A percentile compares a stretch with the other conserved stretches of the same genome.
phyloP scores from a whole-genome alignment of 179 eudicot species.

The Corrigiola litoralis region DNA sequence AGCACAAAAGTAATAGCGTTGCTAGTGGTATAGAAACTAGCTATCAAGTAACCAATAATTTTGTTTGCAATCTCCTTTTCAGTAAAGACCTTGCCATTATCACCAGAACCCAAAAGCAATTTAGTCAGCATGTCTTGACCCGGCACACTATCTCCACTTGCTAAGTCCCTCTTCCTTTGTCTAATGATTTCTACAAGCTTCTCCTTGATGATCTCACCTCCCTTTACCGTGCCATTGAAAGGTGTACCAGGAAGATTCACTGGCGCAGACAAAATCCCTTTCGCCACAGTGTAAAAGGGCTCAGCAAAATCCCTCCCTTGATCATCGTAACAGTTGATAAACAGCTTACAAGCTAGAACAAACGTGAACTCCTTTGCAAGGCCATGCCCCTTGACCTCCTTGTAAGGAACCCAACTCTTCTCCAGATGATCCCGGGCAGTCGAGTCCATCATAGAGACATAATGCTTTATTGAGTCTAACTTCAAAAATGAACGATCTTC shows the following conservation, averaged over 20 bases:
- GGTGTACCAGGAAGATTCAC: conserved; percentile 18
- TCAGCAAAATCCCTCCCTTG: neutral
- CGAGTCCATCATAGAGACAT: conserved; percentile 4
- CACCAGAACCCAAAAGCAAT: conserved; percentile 7
- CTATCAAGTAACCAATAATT: neutral
- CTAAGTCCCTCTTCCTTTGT: neutral
- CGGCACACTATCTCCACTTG: neutral
- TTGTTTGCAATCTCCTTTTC: conserved; percentile 5
- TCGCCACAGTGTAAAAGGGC: conserved; percentile 3
- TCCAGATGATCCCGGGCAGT: conserved; percentile 1
- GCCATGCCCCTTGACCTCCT: conserved; percentile 6
- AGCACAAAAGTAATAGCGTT: neutral
- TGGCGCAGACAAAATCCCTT: conserved; percentile 14
- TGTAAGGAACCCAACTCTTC: neutral
- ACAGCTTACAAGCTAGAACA: conserved; percentile 17
- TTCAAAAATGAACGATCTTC: conserved; percentile 9
- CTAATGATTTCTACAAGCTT: conserved; percentile 13
- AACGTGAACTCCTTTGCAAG: conserved; percentile 10
- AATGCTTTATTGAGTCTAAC: neutral
- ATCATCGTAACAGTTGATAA: neutral
- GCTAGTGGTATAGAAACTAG: neutral
- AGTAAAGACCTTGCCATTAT: conserved; percentile 1
- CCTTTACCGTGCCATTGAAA: conserved; percentile 11
- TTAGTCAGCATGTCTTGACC: conserved; percentile 5
- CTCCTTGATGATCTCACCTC: neutral